Conservation (phyloP, 495 filamentous ascomycete species). For the Xylaria nigripes region DNA sequence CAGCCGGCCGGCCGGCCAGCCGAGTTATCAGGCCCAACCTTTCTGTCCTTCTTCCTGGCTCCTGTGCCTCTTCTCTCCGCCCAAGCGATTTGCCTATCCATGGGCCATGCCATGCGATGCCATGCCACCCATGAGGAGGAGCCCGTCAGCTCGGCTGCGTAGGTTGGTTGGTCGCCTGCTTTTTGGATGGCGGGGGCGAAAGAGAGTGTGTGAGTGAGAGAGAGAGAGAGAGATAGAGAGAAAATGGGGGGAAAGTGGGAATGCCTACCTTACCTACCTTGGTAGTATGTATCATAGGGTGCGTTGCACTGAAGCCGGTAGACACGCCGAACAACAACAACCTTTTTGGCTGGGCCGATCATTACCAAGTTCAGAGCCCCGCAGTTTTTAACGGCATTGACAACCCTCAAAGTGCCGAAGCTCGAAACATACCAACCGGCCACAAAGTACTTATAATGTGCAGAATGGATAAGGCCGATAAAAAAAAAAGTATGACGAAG, state of each 20-base stretch:
- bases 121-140: slow-evolving; percentile 1
- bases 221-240: too few species aligned
- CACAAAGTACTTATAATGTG: too few species aligned
- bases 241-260: too few species aligned
- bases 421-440: too few species aligned
- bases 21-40: background rate
- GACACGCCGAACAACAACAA: slow-evolving; percentile 10
- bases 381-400: slow-evolving; percentile 12
- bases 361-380: background rate
- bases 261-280: too few species aligned
- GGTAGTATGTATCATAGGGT: background rate
- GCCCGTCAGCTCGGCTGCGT: slow-evolving; percentile 10
- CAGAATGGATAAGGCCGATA: too few species aligned
- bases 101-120: background rate
- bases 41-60: background rate
- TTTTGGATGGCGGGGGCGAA: background rate
- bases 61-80: background rate
- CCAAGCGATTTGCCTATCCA: background rate
- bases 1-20: background rate
- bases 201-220: too few species aligned
- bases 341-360: slow-evolving; percentile 8
- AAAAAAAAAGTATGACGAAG: too few species aligned
- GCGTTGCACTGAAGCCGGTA: slow-evolving; percentile 13
- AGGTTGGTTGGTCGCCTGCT: background rate
- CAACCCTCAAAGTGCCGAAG: slow-evolving; percentile 13